phyloP scores from a whole-genome alignment of 140 eudicot genomes.

The Flaveria floridana region DNA sequence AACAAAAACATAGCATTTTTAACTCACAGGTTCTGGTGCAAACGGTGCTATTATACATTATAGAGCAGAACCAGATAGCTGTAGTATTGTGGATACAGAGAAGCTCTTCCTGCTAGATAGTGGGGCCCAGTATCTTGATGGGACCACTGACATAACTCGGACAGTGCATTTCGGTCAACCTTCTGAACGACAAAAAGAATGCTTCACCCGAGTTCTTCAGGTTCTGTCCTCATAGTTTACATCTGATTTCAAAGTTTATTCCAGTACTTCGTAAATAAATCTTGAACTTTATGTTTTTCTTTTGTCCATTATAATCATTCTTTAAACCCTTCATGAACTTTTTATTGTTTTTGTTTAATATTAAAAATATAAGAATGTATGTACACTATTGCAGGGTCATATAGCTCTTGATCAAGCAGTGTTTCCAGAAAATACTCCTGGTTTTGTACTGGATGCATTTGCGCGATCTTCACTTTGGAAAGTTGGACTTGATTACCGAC shows the following conservation, averaged over 20 bases:
- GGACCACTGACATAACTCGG: conserved; percentile 92
- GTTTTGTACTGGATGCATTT: conserved; percentile 95
- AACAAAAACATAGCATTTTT: conserved; percentile 11
- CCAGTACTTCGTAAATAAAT: background rate
- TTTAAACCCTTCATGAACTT: background rate
- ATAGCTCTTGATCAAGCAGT: conserved; percentile 96
- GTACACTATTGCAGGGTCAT: conserved; percentile 68
- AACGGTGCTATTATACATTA: conserved; percentile 98
- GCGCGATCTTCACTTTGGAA: conserved; percentile 97
- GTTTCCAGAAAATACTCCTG: conserved; percentile 90
- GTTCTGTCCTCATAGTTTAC: conserved; percentile 32
- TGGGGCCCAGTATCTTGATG: conserved; percentile 96
- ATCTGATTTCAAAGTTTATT: conserved; percentile 5
- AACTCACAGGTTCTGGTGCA: conserved; percentile 78
- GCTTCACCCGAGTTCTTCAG: conserved; percentile 95
- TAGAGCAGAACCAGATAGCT: conserved; percentile 79
- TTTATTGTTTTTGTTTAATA: background rate
- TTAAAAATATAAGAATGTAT: background rate
- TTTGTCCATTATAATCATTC: background rate
- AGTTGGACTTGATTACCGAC: conserved; percentile 97
- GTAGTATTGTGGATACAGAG: conserved; percentile 70
- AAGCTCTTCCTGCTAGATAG: conserved; percentile 84
- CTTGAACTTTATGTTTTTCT: background rate
- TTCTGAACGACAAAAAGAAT: conserved; percentile 78
- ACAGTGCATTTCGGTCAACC: conserved; percentile 96